Base-by-base conservation (phyloP, 441 rosid species). In the Gossypium aridum region DNA sequence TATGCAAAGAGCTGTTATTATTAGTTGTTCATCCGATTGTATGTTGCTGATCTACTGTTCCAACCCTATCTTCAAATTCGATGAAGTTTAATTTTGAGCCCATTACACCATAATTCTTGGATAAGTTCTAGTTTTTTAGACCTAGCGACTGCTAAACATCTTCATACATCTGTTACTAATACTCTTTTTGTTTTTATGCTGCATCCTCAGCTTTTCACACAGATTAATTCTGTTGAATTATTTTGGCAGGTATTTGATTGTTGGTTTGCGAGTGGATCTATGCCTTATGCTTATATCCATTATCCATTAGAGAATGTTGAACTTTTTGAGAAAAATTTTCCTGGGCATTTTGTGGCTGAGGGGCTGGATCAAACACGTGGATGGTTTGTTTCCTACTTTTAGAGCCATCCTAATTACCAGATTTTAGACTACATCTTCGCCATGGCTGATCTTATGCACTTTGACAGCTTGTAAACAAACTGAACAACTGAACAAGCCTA, bases 341-440 rank as follows among this genome's bases (percentile, higher is more conserved):
- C 99, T 61, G 98, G 99, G 82, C 85, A 94, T 85, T 97, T 97
- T 87, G 87, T 94, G 77, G 99, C 99, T 34, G 99, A 97, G 86
- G 98, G 99, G 71, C 86, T 96, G 71, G 99, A 96, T 85, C 99
- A 96, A 87, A 96, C 99, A 57, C 98, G 98, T 75, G 99, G 99
- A 87, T 97, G 99, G 98, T 95, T 74, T 75, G 93, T 81, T 76
- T 80, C 77, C 61, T 43, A 59, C 67, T 28, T 8, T 17, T 75
- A 12, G 56, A 49, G 72, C 53, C 55, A 39, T 9, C 31, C 19
- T 57, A 47, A 12, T 37, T 23, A 22, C 23, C 69, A 39, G 47
- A 14, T 13, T 25, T 80, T 60, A 54, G 20, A 71, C 5, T 75
- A 31, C 25, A 7, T 22, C 19, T 51, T 51, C 6, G 26, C 37